Conservation (phyloP, 345 rosid species). For the Lagerstroemia speciosa region DNA sequence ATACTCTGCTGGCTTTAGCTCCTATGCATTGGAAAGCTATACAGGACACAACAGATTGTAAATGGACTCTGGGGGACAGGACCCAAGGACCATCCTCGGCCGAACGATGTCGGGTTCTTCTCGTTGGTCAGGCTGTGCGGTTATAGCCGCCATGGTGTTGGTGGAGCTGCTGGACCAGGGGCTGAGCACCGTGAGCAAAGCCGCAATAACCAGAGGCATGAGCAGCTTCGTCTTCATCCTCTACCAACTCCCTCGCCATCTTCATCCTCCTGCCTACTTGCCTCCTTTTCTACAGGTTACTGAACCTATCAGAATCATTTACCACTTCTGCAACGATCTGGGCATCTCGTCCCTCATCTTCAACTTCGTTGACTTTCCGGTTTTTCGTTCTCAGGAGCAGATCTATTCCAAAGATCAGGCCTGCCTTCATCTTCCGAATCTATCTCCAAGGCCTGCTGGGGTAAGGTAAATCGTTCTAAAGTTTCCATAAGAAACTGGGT, state of each 20-base stretch:
- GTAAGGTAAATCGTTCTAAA: not conserved
- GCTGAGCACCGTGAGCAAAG: constrained; percentile 22
- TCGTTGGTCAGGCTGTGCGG: not conserved
- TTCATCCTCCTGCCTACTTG: constrained; percentile 36
- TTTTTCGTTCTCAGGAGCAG: not conserved
- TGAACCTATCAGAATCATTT: not conserved
- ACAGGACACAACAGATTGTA: not conserved
- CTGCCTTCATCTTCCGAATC: not conserved
- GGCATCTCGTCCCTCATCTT: no score
- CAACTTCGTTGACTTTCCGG: not conserved
- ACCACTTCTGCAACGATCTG: not conserved
- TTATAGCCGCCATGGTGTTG: constrained; percentile 7
- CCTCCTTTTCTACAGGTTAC: constrained; percentile 30
- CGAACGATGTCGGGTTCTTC: not conserved
- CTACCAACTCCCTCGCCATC: constrained; percentile 19
- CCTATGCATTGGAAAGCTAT: not conserved
- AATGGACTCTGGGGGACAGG: not conserved
- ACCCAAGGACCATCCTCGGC: no score
- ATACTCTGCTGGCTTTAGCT: not conserved
- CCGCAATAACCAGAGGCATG: constrained; percentile 16
- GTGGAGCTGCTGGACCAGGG: constrained; percentile 10
- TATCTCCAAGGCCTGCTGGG: not conserved
- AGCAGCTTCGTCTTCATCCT: constrained; percentile 34
- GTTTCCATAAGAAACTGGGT: not conserved
- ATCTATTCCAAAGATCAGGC: not conserved